Base-by-base conservation (phyloP, 257 asterid genomes). In the Scutellaria minor region DNA sequence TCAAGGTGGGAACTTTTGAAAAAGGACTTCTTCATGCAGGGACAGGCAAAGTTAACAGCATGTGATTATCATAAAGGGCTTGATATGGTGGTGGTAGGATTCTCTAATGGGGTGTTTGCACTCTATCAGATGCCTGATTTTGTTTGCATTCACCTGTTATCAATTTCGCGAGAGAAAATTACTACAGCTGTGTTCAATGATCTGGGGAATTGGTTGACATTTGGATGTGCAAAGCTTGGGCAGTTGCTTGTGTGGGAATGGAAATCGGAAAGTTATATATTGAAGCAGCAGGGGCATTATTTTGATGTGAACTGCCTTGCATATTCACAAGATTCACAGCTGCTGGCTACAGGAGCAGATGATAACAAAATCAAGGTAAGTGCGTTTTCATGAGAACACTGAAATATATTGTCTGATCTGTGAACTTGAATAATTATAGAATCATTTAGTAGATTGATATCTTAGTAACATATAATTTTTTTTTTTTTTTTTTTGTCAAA, bases 211-310 rank as follows among this genome's bases (percentile, higher is more conserved):
- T 95, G 99, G 99, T 80, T 95, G 70, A 88, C 93, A 0, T 90
- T 95, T 54, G 99, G 99, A 58, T 91, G 98, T 74, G 97, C 97
- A 6, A 88, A 82, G 91, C 95, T 95, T 65, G 98, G 99, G 75
- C 99, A 95, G 88, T 81, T 95, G 88, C 96, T 92, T 54, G 99
- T 95, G 59, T 92, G 99, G 99, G 99, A 91, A 86, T 95, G 98
- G 98, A 92, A 95, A 77, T 91, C 97, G 2, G 99, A 95, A 86
- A 95, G 89, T 81, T 88, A 92, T 81, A 86, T 91, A 82, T 68
- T 95, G 76, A 95, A 92, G 89, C 99, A 95, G 77, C 99, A 95
- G 81, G 99, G 99, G n/a, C 99, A 95, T 82, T 95, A 95, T 83
- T 95, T 90, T 78, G 99, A 95, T 83, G 98, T 95, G 70, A 95